Evolutionary conservation across 1,284 basidiomycete genomes (phyloP).

Genomic region (Ceratorhiza oryzae-sativae): DNA sequence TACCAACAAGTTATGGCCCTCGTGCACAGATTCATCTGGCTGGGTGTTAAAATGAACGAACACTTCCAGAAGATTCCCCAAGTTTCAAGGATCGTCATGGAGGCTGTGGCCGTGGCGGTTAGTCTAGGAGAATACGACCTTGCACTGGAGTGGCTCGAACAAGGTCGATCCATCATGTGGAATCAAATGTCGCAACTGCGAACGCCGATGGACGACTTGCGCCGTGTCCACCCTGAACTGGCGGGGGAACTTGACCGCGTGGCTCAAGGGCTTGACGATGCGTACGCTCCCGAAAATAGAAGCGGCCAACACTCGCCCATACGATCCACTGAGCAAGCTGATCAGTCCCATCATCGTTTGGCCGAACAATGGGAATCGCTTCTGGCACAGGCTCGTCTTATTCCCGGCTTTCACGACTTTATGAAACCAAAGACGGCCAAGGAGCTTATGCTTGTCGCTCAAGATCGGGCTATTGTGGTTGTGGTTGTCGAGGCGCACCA

Average conservation of each 20-base stretch:
- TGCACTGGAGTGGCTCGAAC: constrained; percentile 48
- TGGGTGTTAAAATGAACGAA: background rate
- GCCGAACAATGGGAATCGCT: constrained; percentile 5
- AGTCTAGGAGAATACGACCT: background rate
- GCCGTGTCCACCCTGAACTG: background rate
- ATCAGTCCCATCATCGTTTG: background rate
- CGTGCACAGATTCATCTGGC: constrained; percentile 13
- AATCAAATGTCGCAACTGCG: background rate
- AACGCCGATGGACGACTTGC: background rate
- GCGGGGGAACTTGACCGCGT: background rate
- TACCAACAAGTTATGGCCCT: background rate
- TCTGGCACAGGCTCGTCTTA: background rate
- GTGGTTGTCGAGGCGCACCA: background rate
- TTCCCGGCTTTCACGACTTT: constrained; percentile 10
- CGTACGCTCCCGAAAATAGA: background rate
- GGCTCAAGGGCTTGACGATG: background rate
- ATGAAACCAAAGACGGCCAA: background rate
- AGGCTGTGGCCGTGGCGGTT: background rate
- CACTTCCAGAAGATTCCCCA: background rate
- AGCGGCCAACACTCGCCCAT: background rate
- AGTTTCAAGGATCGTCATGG: background rate
- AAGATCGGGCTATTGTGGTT: background rate
- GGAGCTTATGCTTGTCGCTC: background rate
- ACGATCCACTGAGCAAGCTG: background rate
- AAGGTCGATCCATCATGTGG: constrained; percentile 43